Evolutionary conservation across 768 basidiomycete genomes (phyloP), one percentile per base, ranked within the genome.

Genomic region (Leccinum broughii): DNA sequence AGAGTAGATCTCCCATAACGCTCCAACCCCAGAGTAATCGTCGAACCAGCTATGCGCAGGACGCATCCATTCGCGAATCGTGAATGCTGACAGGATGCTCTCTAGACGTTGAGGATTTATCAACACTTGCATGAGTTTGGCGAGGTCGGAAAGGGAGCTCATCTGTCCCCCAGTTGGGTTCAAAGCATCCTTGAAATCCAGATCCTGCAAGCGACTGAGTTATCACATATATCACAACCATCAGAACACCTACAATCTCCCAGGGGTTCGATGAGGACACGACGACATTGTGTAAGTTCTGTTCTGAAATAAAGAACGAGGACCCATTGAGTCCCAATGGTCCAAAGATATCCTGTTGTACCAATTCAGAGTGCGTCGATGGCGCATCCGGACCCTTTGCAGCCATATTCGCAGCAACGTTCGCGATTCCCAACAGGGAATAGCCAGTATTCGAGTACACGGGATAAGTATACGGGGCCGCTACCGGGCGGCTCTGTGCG

Each of bases 91-190:
- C 10, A 80, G 53, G 20, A 79, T 60, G 14, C 76, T 73, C 26
- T 75, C 74, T 20, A 66, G 66, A 20, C 57, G 69, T 32, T 35
- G 64, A 11, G 83, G 81, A 41, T 82, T 75, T 28, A 85, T 72
- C 50, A 85, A 64, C 4, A 77, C 75, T 56, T 78, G 77, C 75
- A 81, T 80, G 51, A 82, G 54, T 6, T 66, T 78, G 15, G 69
- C 67, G 8, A 82, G 69, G 63, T 85, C 85, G 1, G 76, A 64
- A 11, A 85, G 70, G 0, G 83, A 83, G 60, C 78, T 76, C 64
- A 80, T 81, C 61, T 85, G 83, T 2, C 82, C 83, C 3, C 78
- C 83, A 3, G 79, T 66, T 3, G 83, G 74, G 58, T 83, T 81
- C 61, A 67, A 67, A 0, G 74, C 66, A 53, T 79, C 78, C 17